phyloP scores from a whole-genome alignment of 2,329 filamentous ascomycete genomes.

The Pseudonectria buxi region DNA sequence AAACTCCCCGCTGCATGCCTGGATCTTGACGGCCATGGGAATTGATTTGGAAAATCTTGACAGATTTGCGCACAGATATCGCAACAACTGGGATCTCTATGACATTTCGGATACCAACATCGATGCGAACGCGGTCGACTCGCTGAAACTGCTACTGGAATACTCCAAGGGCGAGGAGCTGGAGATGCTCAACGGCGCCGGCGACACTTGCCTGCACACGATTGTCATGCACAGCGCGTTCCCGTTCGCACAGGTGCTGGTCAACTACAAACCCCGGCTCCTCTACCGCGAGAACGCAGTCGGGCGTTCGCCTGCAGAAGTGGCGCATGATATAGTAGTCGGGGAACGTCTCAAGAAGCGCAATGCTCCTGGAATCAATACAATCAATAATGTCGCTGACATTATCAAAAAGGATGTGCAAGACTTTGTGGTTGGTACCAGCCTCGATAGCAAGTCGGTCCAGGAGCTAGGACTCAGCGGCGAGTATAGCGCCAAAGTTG shows the following conservation, averaged over 20 bases:
- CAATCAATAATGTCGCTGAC: conserved; percentile 1
- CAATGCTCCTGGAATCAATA: not conserved
- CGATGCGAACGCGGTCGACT: conserved; percentile 28
- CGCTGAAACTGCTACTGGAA: conserved; percentile 44
- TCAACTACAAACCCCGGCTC: conserved; percentile 51
- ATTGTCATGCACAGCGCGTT: conserved; percentile 36
- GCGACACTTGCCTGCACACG: conserved; percentile 59
- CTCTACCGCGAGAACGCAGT: conserved; percentile 69
- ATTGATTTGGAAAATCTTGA: conserved; percentile 1
- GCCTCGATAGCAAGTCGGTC: conserved; percentile 6
- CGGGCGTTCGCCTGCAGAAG: conserved; percentile 64
- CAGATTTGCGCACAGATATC: too few relatives aligned
- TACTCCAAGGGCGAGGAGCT: conserved; percentile 51
- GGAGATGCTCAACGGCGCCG: conserved; percentile 54
- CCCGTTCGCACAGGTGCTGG: conserved; percentile 35
- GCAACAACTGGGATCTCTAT: conserved; percentile 8
- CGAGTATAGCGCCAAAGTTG: conserved; percentile 19
- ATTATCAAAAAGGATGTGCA: conserved; percentile 4
- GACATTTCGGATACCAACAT: conserved; percentile 8
- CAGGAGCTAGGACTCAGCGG: conserved; percentile 23
- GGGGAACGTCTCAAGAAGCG: conserved; percentile 28
- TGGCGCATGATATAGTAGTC: conserved; percentile 51
- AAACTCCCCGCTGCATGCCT: conserved; percentile 58
- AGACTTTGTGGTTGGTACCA: conserved; percentile 7
- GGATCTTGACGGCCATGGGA: conserved; percentile 35